Percentiles rank a stretch among this genome's conserved stretches.
Conservation (phyloP, 2,329 filamentous ascomycete genomes). For the Capronia coronata region DNA sequence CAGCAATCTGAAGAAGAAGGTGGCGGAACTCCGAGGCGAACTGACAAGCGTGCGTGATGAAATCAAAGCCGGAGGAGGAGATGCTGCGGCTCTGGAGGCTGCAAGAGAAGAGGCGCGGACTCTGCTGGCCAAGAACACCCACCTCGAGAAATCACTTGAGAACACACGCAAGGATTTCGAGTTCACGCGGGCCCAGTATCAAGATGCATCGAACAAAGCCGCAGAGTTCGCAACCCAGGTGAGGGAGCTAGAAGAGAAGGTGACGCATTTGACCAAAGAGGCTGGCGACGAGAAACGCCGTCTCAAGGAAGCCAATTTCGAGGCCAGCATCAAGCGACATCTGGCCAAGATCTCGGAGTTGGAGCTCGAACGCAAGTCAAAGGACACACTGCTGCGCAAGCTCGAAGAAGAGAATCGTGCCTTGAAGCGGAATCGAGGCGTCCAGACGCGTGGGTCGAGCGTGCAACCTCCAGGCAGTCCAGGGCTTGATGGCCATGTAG, state of each 20-base stretch:
- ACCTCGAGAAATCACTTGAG: conserved; percentile 36
- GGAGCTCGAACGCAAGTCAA: conserved; percentile 33
- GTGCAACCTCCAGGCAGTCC: conserved; percentile 28
- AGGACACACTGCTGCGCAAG: conserved; percentile 37
- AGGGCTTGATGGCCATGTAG: conserved; percentile 13
- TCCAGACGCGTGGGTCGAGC: conserved; percentile 30
- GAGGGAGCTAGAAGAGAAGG: conserved; percentile 35
- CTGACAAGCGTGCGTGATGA: conserved; percentile 37
- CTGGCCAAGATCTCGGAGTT: conserved; percentile 36
- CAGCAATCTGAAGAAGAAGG: conserved; percentile 38
- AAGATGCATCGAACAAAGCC: conserved; percentile 41
- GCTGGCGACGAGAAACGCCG: conserved; percentile 35
- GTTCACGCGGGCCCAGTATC: conserved; percentile 43
- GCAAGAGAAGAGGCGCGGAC: conserved; percentile 35
- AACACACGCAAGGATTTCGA: conserved; percentile 41
- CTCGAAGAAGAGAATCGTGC: conserved; percentile 43
- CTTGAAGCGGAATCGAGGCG: conserved; percentile 35
- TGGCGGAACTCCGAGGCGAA: conserved; percentile 34
- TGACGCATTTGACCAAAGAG: conserved; percentile 35
- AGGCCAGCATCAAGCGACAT: conserved; percentile 34
- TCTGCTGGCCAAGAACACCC: conserved; percentile 28
- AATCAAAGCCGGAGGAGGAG: conserved; percentile 35
- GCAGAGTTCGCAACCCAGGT: conserved; percentile 38
- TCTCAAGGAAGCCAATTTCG: conserved; percentile 36
- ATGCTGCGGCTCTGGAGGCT: conserved; percentile 37